Evolutionary conservation across 352 stramenopile species (phyloP).

Genomic region (Pythium rishiriense): DNA sequence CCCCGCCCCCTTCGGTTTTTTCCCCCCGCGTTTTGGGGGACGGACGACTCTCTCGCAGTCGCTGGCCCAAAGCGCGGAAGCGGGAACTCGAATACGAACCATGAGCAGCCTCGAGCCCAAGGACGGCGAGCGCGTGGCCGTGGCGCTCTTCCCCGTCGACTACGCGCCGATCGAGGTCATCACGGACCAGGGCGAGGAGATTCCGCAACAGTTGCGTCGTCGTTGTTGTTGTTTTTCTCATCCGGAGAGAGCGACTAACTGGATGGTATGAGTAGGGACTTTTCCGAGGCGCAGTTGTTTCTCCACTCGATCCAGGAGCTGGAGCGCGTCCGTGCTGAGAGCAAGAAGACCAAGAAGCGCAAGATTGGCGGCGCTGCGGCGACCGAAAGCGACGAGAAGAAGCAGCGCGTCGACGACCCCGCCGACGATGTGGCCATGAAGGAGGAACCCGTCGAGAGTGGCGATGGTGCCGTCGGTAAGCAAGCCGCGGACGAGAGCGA

Average conservation of each 20-base stretch:
- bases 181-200: constrained; percentile 77
- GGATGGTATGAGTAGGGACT: constrained; percentile 68
- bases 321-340: constrained; percentile 55
- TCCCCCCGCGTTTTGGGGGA: constrained; percentile 23
- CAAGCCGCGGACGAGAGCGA: not conserved
- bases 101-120: constrained; percentile 45
- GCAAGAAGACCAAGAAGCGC: constrained; percentile 65
- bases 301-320: constrained; percentile 83
- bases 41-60: constrained; percentile 2
- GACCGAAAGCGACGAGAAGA: constrained; percentile 25
- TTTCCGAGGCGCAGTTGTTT: constrained; percentile 82
- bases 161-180: constrained; percentile 81
- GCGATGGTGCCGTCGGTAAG: not conserved
- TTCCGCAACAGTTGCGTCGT: constrained; percentile 65
- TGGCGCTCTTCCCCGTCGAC: constrained; percentile 80
- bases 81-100: not conserved
- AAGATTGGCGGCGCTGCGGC: constrained; percentile 25
- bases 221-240: constrained; percentile 6
- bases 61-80: not conserved
- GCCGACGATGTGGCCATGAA: constrained; percentile 18
- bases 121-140: constrained; percentile 46
- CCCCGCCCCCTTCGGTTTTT: not conserved
- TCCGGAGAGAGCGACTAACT: too few species aligned
- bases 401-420: constrained; percentile 13
- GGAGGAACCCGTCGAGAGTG: not conserved